phyloP scores from a whole-genome alignment of 192 early-diverging fungal genomes.

The Coemansia sp. region DNA sequence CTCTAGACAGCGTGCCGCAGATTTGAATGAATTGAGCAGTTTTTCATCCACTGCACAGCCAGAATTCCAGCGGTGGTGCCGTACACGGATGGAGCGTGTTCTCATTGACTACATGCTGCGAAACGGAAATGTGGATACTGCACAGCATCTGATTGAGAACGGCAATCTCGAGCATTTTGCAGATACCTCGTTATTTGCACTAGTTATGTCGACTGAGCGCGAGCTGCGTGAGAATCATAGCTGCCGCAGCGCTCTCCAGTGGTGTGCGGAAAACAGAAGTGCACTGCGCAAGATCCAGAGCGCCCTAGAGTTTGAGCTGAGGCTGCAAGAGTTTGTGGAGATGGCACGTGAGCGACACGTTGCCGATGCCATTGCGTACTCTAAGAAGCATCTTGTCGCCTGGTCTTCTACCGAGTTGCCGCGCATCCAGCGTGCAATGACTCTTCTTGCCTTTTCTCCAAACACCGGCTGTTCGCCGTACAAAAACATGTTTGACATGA shows the following conservation, averaged over 20 bases:
- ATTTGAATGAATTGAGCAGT: constrained; percentile 71
- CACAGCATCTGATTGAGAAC: constrained; percentile 62
- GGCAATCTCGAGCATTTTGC: constrained; percentile 62
- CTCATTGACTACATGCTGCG: constrained; percentile 96
- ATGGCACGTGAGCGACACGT: constrained; percentile 66
- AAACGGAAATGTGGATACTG: constrained; percentile 77
- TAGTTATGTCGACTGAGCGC: constrained; percentile 77
- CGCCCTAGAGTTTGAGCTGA: constrained; percentile 93
- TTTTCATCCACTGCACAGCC: constrained; percentile 66
- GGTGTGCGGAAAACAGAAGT: constrained; percentile 93
- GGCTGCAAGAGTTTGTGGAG: constrained; percentile 94
- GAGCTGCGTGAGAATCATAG: constrained; percentile 68
- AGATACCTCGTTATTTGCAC: constrained; percentile 88
- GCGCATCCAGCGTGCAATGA: constrained; percentile 89
- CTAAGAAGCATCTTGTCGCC: constrained; percentile 77
- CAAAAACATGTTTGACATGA: constrained; percentile 58
- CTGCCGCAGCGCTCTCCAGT: constrained; percentile 85
- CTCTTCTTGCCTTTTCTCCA: constrained; percentile 79
- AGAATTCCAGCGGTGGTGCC: constrained; percentile 84
- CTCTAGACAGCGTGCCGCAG: constrained; percentile 70
- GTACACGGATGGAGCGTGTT: constrained; percentile 81
- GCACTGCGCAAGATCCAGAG: constrained; percentile 90
- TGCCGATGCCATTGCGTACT: constrained; percentile 80
- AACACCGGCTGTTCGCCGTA: constrained; percentile 80
- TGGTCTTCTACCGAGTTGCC: constrained; percentile 76